Percentiles rank a stretch among this genome's conserved stretches.
phyloP scores from a whole-genome alignment of 2,329 filamentous ascomycete species.

The Ophiognomonia clavigignenti-juglandacearum region DNA sequence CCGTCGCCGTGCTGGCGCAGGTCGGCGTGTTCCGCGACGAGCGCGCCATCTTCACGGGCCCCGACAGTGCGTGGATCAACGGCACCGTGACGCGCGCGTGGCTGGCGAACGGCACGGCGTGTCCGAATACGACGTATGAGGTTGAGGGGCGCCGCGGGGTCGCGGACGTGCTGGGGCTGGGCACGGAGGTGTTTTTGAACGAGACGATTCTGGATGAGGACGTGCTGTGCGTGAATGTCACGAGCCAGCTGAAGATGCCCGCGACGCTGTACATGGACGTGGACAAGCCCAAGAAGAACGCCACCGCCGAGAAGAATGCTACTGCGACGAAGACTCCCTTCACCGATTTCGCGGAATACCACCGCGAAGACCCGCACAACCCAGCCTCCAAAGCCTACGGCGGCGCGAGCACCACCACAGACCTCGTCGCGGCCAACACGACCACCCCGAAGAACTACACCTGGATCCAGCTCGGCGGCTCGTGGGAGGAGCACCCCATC shows the following conservation, averaged over 20 bases:
- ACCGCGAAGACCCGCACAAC: conserved; percentile 8
- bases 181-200: conserved; percentile 24
- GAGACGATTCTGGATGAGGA: conserved; percentile 26
- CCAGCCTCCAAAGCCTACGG: conserved; percentile 22
- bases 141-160: conserved; percentile 24
- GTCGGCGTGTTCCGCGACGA: conserved; percentile 32
- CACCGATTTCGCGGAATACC: conserved; percentile 11
- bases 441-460: conserved; percentile 28
- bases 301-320: conserved; percentile 1
- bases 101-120: background rate
- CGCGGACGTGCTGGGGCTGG: conserved; percentile 25
- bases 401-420: conserved; percentile 11
- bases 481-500: conserved; percentile 36
- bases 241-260: conserved; percentile 24
- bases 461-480: conserved; percentile 34
- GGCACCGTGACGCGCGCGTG: conserved; percentile 26
- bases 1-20: conserved; percentile 34
- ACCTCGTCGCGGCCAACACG: conserved; percentile 18
- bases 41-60: conserved; percentile 29
- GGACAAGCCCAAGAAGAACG: conserved; percentile 14
- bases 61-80: conserved; percentile 35
- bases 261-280: conserved; percentile 25
- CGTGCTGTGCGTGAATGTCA: conserved; percentile 30
- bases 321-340: conserved; percentile 7
- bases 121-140: conserved; percentile 23